Base-by-base conservation (phyloP, 1,284 basidiomycete genomes). In the Irpex sp. region DNA sequence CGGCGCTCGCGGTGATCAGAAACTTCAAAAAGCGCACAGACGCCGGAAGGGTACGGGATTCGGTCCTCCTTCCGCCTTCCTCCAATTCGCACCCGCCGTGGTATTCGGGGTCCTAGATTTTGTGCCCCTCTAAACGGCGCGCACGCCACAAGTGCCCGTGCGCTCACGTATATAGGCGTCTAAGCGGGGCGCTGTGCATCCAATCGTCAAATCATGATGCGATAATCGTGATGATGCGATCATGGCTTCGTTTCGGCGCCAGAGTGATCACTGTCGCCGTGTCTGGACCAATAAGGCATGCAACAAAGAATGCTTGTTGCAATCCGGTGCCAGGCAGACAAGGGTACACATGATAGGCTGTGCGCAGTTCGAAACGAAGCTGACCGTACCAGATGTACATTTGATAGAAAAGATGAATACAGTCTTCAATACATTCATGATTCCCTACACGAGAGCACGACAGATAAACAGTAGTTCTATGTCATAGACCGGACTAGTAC, bases 401-500 rank as follows among this genome's bases (percentile, higher is more conserved):
- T 17, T 50, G 8, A 9, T 8, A 50, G 49, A 11, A 55, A 55
- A 55, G 21, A 47, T n/a, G 53, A 33, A 37, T 53, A 51, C 51
- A 61, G 8, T 7, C 33, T 46, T 61, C 47, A 26, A 54, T 19
- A 36, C 49, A 54, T 36, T 43, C 39, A 15, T 19, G 17, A 17
- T 19, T 55, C 19, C 53, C 53, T 55, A 55, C 53, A 35, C n/a
- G 53, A 55, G 36, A 13, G 53, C 39, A 11, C 39, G 39, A 43
- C 39, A 43, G 39, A 43, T 53, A 19, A 60, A 49, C 15, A 51
- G 49, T 31, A 31, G 51, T 35, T 60, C 59, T 60, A 60, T 60
- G 59, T 60, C 50, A 46, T 58, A 60, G 36, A 60, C 49, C 8
- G 60, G 36, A 47, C 19, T 57, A 56, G 36, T 49, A 61, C 50